phyloP scores from a whole-genome alignment of 768 basidiomycete genomes.

The Rhodotorula diobovata region DNA sequence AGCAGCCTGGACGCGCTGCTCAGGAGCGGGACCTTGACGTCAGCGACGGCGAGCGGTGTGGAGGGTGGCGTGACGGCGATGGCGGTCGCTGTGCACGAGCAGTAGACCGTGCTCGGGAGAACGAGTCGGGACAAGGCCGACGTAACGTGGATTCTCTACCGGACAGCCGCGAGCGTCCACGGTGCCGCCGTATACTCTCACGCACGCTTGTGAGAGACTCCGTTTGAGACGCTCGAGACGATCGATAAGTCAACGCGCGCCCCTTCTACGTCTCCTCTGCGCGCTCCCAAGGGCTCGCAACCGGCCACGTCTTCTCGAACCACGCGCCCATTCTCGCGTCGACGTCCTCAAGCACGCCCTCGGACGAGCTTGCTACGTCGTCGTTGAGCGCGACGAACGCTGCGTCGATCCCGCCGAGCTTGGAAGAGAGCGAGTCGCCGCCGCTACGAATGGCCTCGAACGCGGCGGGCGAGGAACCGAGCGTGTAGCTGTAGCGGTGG shows the following conservation, averaged over 20 bases:
- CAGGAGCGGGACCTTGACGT: no score
- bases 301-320: constrained; percentile 5
- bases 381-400: constrained; percentile 35
- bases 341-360: not conserved
- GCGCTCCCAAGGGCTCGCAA: constrained; percentile 8
- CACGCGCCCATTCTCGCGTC: constrained; percentile 8
- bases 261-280: not conserved
- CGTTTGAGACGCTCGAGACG: no score
- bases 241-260: no score
- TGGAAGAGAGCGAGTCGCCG: not conserved
- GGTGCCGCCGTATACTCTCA: no score
- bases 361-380: not conserved
- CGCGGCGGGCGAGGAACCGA: constrained; percentile 13
- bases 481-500: constrained; percentile 29
- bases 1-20: not conserved
- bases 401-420: not conserved
- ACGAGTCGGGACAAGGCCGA: no score
- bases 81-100: no score
- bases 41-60: no score
- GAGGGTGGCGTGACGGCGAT: no score
- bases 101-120: no score
- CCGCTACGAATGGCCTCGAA: constrained; percentile 8
- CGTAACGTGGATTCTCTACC: no score
- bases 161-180: no score
- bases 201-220: no score